These are phyloP conservation scores for Pyrenophora graminea DNA, from an alignment of 2,329 filamentous ascomycete genomes.

Conservation along the genomic window DNA sequence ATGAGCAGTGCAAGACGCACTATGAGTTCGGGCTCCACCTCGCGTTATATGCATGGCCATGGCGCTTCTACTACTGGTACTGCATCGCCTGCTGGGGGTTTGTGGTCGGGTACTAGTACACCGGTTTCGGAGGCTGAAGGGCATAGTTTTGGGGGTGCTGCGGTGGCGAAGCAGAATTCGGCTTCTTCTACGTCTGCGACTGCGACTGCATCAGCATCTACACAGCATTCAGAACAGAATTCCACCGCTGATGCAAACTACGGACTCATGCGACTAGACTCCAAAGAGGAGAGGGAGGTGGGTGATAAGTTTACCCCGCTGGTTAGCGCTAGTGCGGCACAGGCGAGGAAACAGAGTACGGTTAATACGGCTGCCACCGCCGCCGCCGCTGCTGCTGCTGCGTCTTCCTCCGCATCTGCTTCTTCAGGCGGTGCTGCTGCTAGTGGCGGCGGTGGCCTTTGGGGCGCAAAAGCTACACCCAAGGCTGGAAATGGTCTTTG, in stretches of 20 bases:
- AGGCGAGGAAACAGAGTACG: conserved; percentile 17
- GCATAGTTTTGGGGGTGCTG: conserved; percentile 36
- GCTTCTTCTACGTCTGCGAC: conserved; percentile 7
- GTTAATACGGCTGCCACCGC: neutral
- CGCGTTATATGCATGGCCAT: conserved; percentile 23
- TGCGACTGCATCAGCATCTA: neutral
- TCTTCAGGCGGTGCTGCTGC: neutral
- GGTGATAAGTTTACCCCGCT: conserved; percentile 40
- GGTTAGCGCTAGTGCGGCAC: conserved; percentile 17
- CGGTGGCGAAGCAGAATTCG: conserved; percentile 18
- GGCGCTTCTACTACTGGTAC: conserved; percentile 24
- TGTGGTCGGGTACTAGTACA: conserved; percentile 47
- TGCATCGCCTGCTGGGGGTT: conserved; percentile 36
- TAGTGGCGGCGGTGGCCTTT: conserved; percentile 25
- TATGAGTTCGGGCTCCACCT: conserved; percentile 38
- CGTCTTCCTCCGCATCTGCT: too few species aligned
- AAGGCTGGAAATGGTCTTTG: conserved; percentile 47
- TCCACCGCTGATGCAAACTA: conserved; percentile 10
- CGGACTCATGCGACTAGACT: conserved; percentile 19
- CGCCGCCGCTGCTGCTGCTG: too few species aligned
- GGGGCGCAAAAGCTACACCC: conserved; percentile 27
- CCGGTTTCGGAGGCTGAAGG: conserved; percentile 34
- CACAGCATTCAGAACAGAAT: conserved; percentile 8
- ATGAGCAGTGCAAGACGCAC: conserved; percentile 49
- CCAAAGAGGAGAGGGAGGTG: conserved; percentile 36